Conservation (phyloP, 2,329 filamentous ascomycete species). For the Blastomyces emzantsi region DNA sequence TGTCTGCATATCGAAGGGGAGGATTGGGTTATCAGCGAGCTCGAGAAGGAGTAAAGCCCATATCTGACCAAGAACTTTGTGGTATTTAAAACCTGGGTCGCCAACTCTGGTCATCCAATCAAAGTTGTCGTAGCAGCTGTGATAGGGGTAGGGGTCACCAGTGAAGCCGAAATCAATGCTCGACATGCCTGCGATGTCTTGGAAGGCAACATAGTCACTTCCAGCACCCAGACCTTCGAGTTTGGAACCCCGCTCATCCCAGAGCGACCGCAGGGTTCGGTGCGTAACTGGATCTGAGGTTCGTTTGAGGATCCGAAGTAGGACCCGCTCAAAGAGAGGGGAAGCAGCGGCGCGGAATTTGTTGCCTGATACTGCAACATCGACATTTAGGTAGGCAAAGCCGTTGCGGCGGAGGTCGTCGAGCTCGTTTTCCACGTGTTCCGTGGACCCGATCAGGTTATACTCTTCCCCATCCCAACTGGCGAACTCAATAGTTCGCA, state of each 20-base stretch:
- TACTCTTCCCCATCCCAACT: slow-evolving; percentile 95
- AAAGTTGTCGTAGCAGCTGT: slow-evolving; percentile 84
- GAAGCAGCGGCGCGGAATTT: slow-evolving; percentile 71
- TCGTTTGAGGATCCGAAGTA: slow-evolving; percentile 64
- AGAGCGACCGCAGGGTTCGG: slow-evolving; percentile 62
- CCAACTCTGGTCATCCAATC: slow-evolving; percentile 73
- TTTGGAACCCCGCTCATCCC: slow-evolving; percentile 53
- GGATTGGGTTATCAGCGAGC: slow-evolving; percentile 66
- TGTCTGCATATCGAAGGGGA: slow-evolving; percentile 69
- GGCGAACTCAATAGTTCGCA: slow-evolving; percentile 93
- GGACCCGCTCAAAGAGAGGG: slow-evolving; percentile 64
- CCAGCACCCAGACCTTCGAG: slow-evolving; percentile 63
- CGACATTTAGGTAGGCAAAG: slow-evolving; percentile 86
- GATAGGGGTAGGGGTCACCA: slow-evolving; percentile 58
- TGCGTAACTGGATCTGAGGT: slow-evolving; percentile 65
- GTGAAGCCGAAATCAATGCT: slow-evolving; percentile 76
- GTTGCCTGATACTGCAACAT: slow-evolving; percentile 66
- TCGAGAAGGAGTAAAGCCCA: slow-evolving; percentile 77
- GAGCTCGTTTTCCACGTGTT: slow-evolving; percentile 81
- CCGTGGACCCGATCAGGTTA: slow-evolving; percentile 87
- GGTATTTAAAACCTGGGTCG: slow-evolving; percentile 76
- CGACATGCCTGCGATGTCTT: slow-evolving; percentile 80
- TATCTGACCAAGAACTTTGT: slow-evolving; percentile 68
- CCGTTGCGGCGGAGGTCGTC: slow-evolving; percentile 63
- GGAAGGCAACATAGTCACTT: slow-evolving; percentile 83